Percentiles rank a stretch among this genome's conserved stretches.
These are phyloP conservation scores for Blastobotrys apis DNA, from an alignment of 1,139 yeast genomes.

Conservation along the genomic window DNA sequence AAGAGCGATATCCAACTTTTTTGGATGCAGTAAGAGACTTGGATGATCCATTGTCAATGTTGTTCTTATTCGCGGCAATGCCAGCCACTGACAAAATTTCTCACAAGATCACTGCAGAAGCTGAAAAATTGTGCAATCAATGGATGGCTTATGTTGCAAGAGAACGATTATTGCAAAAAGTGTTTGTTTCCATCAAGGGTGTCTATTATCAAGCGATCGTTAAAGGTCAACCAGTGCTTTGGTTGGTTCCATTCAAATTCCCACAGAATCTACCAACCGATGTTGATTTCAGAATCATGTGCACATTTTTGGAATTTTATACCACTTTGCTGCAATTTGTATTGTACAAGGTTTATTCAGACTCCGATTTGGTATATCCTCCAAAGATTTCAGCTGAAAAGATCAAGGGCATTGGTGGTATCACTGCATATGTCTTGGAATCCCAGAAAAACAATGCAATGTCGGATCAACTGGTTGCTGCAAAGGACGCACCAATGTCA, in stretches of 20 bases:
- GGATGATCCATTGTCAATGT: constrained; percentile 94
- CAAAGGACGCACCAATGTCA: constrained; percentile 37
- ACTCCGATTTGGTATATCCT: constrained; percentile 82
- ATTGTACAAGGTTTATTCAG: constrained; percentile 78
- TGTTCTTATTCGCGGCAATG: constrained; percentile 87
- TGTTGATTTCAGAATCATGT: constrained; percentile 94
- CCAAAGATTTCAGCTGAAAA: constrained; percentile 73
- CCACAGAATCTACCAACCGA: constrained; percentile 94
- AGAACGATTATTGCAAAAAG: constrained; percentile 77
- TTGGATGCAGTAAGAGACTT: constrained; percentile 87
- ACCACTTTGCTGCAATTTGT: constrained; percentile 87
- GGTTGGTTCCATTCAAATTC: constrained; percentile 96
- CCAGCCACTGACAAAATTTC: constrained; percentile 88
- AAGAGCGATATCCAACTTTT: constrained; percentile 94
- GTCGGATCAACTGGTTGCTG: constrained; percentile 28
- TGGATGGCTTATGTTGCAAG: constrained; percentile 94
- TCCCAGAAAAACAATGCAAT: constrained; percentile 38
- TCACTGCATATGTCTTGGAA: constrained; percentile 75
- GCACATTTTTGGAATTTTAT: constrained; percentile 92
- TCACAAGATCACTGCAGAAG: constrained; percentile 76
- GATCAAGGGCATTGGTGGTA: constrained; percentile 84
- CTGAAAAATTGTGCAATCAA: constrained; percentile 81
- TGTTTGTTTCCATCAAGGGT: constrained; percentile 95
- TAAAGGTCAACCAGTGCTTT: constrained; percentile 87
- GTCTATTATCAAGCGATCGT: constrained; percentile 89